phyloP scores from a whole-genome alignment of 805 yeast genomes.

The Lachancea sp. region DNA sequence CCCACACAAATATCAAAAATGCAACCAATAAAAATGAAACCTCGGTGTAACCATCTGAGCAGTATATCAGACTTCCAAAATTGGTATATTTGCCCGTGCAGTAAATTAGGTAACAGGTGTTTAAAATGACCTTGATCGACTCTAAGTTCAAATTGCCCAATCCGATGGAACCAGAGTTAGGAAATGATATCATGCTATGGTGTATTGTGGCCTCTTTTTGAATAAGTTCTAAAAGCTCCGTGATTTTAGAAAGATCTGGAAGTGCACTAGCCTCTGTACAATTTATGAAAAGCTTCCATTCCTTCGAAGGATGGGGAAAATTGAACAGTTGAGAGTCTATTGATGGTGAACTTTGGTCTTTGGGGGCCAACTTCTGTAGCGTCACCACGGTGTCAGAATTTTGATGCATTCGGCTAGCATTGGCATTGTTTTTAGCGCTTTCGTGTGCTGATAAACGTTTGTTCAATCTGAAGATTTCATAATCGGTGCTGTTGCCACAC shows the following conservation, averaged over 20 bases:
- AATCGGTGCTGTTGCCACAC: slow-evolving; percentile 81
- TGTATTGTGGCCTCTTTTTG: slow-evolving; percentile 3
- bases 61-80: slow-evolving; percentile 54
- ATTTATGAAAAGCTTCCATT: slow-evolving; percentile 48
- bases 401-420: background rate
- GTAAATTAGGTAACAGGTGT: slow-evolving; percentile 48
- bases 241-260: slow-evolving; percentile 38
- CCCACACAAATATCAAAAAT: slow-evolving; percentile 63
- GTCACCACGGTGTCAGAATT: slow-evolving; percentile 42
- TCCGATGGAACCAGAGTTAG: slow-evolving; percentile 79
- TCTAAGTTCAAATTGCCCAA: slow-evolving; percentile 65
- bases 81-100: slow-evolving; percentile 17
- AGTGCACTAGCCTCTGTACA: slow-evolving; percentile 56
- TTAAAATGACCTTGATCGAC: slow-evolving; percentile 63
- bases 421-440: background rate
- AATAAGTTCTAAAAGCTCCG: slow-evolving; percentile 1
- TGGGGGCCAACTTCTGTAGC: slow-evolving; percentile 29
- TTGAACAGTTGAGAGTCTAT: slow-evolving; percentile 36
- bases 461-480: slow-evolving; percentile 34
- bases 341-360: slow-evolving; percentile 13
- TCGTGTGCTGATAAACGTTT: slow-evolving; percentile 1
- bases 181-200: slow-evolving; percentile 47
- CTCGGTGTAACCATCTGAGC: slow-evolving; percentile 91
- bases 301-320: slow-evolving; percentile 41
- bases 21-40: slow-evolving; percentile 70